These are phyloP conservation scores for Rubia tinctorum DNA, from an alignment of 305 asterid species.

Conservation along the genomic window DNA sequence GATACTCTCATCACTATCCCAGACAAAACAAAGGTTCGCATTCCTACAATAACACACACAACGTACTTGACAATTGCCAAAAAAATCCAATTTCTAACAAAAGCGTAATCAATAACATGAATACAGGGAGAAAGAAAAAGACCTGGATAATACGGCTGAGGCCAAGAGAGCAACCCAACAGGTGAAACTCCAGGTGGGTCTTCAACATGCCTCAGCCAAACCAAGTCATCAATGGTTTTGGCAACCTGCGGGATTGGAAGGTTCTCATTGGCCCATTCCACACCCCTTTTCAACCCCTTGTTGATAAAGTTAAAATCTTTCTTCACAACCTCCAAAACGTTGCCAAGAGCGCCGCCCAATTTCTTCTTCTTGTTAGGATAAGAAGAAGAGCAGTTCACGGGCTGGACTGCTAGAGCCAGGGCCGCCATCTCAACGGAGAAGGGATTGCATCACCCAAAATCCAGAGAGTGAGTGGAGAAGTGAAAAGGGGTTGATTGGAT, in stretches of 20 bases:
- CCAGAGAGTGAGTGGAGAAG: background rate
- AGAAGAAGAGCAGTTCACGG: slow-evolving; percentile 1
- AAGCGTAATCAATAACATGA: background rate
- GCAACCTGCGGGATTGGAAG: slow-evolving; percentile 54
- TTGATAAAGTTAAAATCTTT: slow-evolving; percentile 54
- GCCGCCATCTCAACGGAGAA: slow-evolving; percentile 15
- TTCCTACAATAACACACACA: background rate
- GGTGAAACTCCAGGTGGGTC: slow-evolving; percentile 37
- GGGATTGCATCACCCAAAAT: background rate
- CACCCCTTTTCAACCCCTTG: slow-evolving; percentile 53
- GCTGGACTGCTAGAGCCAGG: slow-evolving; percentile 21
- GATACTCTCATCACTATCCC: background rate
- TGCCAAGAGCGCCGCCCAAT: slow-evolving; percentile 42
- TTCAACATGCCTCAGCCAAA: slow-evolving; percentile 82
- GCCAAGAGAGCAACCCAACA: slow-evolving; percentile 51
- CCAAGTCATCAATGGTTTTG: slow-evolving; percentile 59
- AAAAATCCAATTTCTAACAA: background rate
- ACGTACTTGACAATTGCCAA: background rate
- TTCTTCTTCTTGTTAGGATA: slow-evolving; percentile 19
- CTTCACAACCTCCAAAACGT: slow-evolving; percentile 49
- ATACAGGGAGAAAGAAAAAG: background rate
- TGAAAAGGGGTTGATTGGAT: background rate
- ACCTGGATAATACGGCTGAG: slow-evolving; percentile 90
- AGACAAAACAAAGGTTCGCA: background rate
- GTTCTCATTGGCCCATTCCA: slow-evolving; percentile 64